Evolutionary conservation across 2,329 filamentous ascomycete species (phyloP), one percentile per base, ranked within the genome.

Genomic region (Fusarium nisikadoi): DNA sequence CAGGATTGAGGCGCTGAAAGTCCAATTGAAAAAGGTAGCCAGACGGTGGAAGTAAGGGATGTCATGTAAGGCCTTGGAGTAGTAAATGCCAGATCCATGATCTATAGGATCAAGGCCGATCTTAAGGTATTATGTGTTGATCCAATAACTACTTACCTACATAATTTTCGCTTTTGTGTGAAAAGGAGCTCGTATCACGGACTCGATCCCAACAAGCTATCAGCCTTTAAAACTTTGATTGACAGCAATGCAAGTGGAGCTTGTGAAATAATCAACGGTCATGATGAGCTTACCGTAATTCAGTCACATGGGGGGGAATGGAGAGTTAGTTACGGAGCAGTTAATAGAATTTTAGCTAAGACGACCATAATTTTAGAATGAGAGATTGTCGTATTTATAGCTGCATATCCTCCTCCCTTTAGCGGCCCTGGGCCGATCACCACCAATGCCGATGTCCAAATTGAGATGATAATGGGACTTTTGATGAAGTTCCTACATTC

Each of bases 331-430:
- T 36, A 50, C 31, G 47, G 31, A 25, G 31, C 47, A 35, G 29
- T 8, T 20, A 20, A 35, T 39, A 62, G 55, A 63, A 68, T 63
- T 49, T 62, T 62, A 43, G 29, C 45, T 46, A 55, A 68, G 33
- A 45, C 57, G 49, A 41, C 57, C 57, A 45, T 68, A 68, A 68
- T 57, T 57, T 68, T 64, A 64, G 65, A 53, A 57, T 33, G 35
- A 58, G 50, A 62, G 35, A 66, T 67, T 53, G 58, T 64, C 42
- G 50, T 65, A 50, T 69, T 69, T 69, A 65, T 70, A 69, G 59
- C 41, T 70, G 52, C 58, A 58, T 69, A 56, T 65, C 50, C 58
- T 68, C 49, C 68, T 68, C 68, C 47, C 65, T 46, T 71, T 63
- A 50, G 43, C 57, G 35, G 45, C 54, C 56, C 68, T 55, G 36